A percentile compares a stretch with the other conserved stretches of the same genome.
Evolutionary conservation across 257 asterid species (phyloP).

Genomic region (Lantana camara): DNA sequence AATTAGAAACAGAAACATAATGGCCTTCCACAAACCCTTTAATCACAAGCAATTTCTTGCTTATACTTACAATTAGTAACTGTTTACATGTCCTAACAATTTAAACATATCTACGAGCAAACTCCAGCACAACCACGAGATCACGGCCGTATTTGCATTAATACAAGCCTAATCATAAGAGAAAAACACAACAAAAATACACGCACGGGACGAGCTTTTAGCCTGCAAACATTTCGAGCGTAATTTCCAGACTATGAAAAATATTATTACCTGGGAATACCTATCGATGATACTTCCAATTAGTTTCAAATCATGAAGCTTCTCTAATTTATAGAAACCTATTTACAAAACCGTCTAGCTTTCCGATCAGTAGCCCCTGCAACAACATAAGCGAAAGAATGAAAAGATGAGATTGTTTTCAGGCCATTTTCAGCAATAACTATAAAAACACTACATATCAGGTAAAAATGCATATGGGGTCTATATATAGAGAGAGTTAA

Average conservation of each 20-base stretch:
- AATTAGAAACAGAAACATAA: too few relatives aligned
- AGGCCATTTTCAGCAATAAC: background rate
- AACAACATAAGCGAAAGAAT: slow-evolving; percentile 5
- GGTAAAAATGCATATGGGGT: background rate
- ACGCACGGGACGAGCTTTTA: background rate
- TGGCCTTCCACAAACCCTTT: too few relatives aligned
- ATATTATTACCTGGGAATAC: slow-evolving; percentile 20
- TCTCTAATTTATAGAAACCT: slow-evolving; percentile 26
- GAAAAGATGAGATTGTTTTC: background rate
- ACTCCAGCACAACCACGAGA: background rate
- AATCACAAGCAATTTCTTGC: too few relatives aligned
- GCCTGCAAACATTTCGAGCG: slow-evolving; percentile 7
- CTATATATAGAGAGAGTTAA: background rate
- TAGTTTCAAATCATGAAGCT: slow-evolving; percentile 27
- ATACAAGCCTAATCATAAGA: background rate
- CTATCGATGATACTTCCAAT: slow-evolving; percentile 21
- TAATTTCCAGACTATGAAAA: too few relatives aligned
- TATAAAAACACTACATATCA: background rate
- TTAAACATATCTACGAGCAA: too few relatives aligned
- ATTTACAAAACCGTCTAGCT: slow-evolving; percentile 28
- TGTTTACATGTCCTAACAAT: too few relatives aligned
- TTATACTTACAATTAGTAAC: too few relatives aligned
- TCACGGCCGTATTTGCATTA: background rate
- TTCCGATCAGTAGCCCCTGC: slow-evolving; percentile 29
- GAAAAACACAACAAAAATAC: background rate